Percentiles rank a stretch among this genome's conserved stretches.
These are phyloP conservation scores for Penicillium olsonii DNA, from an alignment of 2,329 filamentous ascomycete species.

Conservation along the genomic window DNA sequence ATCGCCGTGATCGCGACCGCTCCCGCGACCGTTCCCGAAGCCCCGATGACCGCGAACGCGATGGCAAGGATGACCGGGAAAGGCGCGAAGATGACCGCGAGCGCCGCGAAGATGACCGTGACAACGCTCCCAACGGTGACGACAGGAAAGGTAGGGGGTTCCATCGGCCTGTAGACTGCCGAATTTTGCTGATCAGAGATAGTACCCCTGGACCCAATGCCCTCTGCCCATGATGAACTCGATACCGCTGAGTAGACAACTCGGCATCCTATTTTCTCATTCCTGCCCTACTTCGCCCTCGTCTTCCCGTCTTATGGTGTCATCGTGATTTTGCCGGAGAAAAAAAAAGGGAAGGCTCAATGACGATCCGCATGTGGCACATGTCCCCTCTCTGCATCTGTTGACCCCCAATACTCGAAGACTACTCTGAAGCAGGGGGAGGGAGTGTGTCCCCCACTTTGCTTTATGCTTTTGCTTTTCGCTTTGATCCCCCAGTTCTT, in stretches of 20 bases:
- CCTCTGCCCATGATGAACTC: constrained; percentile 86
- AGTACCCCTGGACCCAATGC: constrained; percentile 70
- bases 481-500: constrained; percentile 2
- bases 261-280: constrained; percentile 16
- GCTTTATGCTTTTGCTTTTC: background rate
- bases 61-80: constrained; percentile 24
- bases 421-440: background rate
- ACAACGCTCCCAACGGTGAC: constrained; percentile 79
- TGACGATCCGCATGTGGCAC: background rate
- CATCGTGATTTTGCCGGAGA: background rate
- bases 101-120: constrained; percentile 69
- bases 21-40: constrained; percentile 27
- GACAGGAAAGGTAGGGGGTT: constrained; percentile 77
- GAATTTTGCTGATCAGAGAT: constrained; percentile 7
- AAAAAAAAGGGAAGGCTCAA: background rate
- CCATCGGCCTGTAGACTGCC: background rate
- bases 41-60: constrained; percentile 27
- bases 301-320: background rate
- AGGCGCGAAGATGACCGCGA: constrained; percentile 65
- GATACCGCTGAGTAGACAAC: constrained; percentile 78
- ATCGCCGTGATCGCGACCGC: constrained; percentile 43
- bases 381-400: constrained; percentile 1
- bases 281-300: constrained; percentile 1
- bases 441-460: constrained; percentile 8
- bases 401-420: constrained; percentile 5